These are phyloP conservation scores for Nicotiana undulata DNA, from an alignment of 257 asterid genomes.

Conservation along the genomic window DNA sequence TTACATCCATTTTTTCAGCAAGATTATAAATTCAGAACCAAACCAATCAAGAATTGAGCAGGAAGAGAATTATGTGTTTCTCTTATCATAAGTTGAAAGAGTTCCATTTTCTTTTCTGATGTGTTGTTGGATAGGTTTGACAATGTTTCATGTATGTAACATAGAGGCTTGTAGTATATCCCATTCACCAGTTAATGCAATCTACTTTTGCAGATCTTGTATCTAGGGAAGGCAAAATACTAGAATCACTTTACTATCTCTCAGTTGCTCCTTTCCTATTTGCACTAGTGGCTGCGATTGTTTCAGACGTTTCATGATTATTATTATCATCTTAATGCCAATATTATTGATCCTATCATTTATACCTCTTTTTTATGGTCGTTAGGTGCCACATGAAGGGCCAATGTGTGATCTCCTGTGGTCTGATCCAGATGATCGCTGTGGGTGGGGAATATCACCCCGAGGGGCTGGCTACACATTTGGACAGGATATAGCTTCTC, in stretches of 20 bases:
- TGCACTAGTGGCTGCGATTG: not conserved
- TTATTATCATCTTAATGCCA: not conserved
- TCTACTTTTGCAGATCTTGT: not conserved
- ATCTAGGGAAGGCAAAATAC: not conserved
- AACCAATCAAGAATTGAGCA: not conserved
- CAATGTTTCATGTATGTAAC: not conserved
- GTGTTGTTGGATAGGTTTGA: not conserved
- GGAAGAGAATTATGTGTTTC: not conserved
- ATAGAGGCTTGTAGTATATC: not conserved
- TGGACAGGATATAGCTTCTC: constrained; percentile 94
- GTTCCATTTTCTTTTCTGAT: not conserved
- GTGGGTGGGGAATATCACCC: constrained; percentile 99
- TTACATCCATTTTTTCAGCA: not conserved
- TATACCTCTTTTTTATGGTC: constrained; percentile 6
- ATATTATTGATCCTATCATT: not conserved
- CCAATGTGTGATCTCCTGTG: constrained; percentile 99
- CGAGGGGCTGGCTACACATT: constrained; percentile 97
- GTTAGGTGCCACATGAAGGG: constrained; percentile 94
- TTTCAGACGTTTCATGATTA: not conserved
- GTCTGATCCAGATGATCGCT: constrained; percentile 96
- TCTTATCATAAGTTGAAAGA: not conserved
- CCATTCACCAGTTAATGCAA: not conserved
- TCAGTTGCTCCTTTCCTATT: not conserved
- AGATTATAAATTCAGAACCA: not conserved
- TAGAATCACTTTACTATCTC: not conserved